Percentiles rank a stretch among this genome's conserved stretches.
Evolutionary conservation across 441 rosid species (phyloP).

Genomic region (Corymbia citriodora): DNA sequence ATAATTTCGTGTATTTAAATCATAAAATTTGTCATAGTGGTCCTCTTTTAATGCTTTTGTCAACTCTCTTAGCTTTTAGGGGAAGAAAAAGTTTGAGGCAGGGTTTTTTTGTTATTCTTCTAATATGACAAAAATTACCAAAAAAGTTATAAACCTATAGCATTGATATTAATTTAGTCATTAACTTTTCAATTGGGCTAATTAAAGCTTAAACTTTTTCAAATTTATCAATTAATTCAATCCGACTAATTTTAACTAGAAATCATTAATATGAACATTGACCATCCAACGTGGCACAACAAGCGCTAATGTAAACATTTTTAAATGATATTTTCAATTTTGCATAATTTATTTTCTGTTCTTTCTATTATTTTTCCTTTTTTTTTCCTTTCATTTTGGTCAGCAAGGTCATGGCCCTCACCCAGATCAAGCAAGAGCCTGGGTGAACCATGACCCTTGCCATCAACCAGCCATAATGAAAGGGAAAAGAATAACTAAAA

Average conservation of each 20-base stretch:
- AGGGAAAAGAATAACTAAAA: neutral
- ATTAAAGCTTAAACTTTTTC: no score
- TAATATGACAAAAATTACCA: neutral
- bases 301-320: no score
- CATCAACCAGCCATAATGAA: neutral
- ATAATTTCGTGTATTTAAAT: neutral
- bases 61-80: neutral
- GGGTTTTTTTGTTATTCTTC: neutral
- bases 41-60: neutral
- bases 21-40: neutral
- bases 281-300: no score
- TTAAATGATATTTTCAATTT: no score
- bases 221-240: no score
- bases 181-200: no score
- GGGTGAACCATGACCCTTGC: neutral
- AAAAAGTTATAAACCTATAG: no score
- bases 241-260: no score
- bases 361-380: neutral
- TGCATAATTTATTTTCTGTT: no score
- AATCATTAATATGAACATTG: neutral
- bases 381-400: neutral
- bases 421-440: neutral
- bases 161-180: no score
- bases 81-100: neutral
- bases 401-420: neutral